Evolutionary conservation across 331 rosid genomes (phyloP), one percentile per base, ranked within the genome.

Genomic region (Quercus lobata): DNA sequence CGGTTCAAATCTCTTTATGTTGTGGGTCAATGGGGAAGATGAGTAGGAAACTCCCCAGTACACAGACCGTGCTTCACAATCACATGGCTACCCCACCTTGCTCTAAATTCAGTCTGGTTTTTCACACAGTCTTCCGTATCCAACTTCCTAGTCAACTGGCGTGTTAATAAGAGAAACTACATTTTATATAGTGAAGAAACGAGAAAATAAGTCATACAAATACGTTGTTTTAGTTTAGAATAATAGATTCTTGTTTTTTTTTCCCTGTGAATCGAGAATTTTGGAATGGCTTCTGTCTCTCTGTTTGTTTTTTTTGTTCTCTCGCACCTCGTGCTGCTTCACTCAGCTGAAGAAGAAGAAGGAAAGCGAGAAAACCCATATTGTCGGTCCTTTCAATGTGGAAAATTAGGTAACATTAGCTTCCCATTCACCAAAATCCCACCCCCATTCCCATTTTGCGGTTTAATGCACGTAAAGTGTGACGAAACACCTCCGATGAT

Each of bases 361-460:
- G 2, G 7, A n/a, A 29, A 3, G 1, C 35, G 53, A 34, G 2
- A 71, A 30, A 0, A 6, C 46, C 25, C 0, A 34, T 11, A 0
- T 27, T 87, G 89, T 76, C 17, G 34, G 21, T 17, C 0, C 49
- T 6, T 30, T 8, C 0, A 0, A 5, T 75, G 87, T 56, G 77
- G 63, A 0, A 0, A 0, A 1, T n/a, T 7, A 7, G 65, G 77
- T 3, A 0, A 0, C 2, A 32, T 82, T 10, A 6, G 0, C 9
- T 85, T 65, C 76, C 87, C 88, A 27, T 82, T 78, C 74, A 72
- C 66, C 69, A 32, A 7, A 4, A 0, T 0, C 27, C 19, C 1
- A 1, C 3, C 29, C 1, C 81, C 25, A 34, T 7, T 62, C 1
- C 80, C 84, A 34, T 88, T 90, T 0, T 79, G 88, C 79, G 82